Base-by-base conservation (phyloP, 768 basidiomycete species). In the Suillus paluster region DNA sequence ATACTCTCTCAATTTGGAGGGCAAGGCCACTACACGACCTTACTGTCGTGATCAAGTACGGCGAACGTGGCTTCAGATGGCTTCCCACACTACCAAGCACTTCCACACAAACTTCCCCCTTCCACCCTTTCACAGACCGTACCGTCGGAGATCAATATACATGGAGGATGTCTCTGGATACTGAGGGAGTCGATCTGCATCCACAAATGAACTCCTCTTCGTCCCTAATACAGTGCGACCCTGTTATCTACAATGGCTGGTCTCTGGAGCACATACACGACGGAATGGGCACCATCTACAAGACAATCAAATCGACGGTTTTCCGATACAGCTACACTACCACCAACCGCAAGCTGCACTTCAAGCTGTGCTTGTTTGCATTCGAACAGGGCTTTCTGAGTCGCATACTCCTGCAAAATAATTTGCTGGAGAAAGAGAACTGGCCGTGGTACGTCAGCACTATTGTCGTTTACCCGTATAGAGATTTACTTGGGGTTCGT, bases 41-140 rank as follows among this genome's bases (percentile, higher is more conserved):
- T 15, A 61, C 58, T 6, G 68, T 66, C 9, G 50, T 69, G 3
- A 57, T 60, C 5, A 81, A 81, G 59, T 81, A 80, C 65, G 34
- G 45, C 9, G 23, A 48, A 14, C 72, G 80, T 1, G 80, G 80
- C 1, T 54, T 38, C 14, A 9, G 36, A 25, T 82, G 78, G 77
- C 45, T 46, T 12, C 63, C 75, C 21, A 54, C 63, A 36, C 55
- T 64, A 19, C 23, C 45, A 23, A 17, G 52, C 14, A 57, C 33
- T 23, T n/a, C 58, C 5, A 12, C 52, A 5, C 25, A 30, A 23
- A 57, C 53, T 15, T 34, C 27, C 5, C 67, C 65, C 1, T 60
- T 66, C 2, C 71, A 73, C 33, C 53, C 56, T 14, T 62, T 54
- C 23, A 66, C 66, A 5, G 27, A 30, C 12, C 71, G 77, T n/a